Conservation (phyloP, 305 asterid species). For the Plantago coronopus region DNA sequence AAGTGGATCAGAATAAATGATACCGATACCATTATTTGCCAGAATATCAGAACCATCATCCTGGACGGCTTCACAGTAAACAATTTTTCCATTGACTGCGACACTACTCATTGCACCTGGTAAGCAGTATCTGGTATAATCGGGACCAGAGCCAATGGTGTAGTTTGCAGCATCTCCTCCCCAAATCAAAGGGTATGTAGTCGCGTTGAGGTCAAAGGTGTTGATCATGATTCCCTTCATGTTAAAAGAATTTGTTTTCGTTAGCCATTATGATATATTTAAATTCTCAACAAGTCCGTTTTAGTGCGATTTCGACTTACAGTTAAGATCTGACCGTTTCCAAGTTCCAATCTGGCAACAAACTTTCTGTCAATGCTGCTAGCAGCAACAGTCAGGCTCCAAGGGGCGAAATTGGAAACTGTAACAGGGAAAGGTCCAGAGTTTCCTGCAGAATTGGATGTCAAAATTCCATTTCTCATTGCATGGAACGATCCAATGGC, state of each 20-base stretch:
- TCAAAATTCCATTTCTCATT: constrained; percentile 49
- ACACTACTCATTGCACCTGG: constrained; percentile 30
- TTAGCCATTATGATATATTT: too few species aligned
- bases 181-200: constrained; percentile 44
- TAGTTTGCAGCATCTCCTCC: constrained; percentile 59
- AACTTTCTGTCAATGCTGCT: constrained; percentile 48
- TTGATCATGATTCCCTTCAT: constrained; percentile 41
- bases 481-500: constrained; percentile 77
- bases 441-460: constrained; percentile 49
- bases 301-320: constrained; percentile 26
- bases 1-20: constrained; percentile 33
- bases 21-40: constrained; percentile 35
- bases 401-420: constrained; percentile 44
- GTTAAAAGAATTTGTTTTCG: neutral
- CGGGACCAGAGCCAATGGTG: constrained; percentile 35
- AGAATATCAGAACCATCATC: constrained; percentile 42
- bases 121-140: constrained; percentile 23
- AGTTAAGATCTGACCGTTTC: constrained; percentile 39
- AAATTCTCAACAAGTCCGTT: neutral
- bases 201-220: constrained; percentile 37
- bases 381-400: constrained; percentile 63
- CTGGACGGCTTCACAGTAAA: constrained; percentile 35
- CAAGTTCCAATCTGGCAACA: constrained; percentile 39
- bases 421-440: constrained; percentile 35
- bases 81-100: constrained; percentile 44